phyloP scores from a whole-genome alignment of 2,329 filamentous ascomycete genomes.

The Paracamarosporium sp. region DNA sequence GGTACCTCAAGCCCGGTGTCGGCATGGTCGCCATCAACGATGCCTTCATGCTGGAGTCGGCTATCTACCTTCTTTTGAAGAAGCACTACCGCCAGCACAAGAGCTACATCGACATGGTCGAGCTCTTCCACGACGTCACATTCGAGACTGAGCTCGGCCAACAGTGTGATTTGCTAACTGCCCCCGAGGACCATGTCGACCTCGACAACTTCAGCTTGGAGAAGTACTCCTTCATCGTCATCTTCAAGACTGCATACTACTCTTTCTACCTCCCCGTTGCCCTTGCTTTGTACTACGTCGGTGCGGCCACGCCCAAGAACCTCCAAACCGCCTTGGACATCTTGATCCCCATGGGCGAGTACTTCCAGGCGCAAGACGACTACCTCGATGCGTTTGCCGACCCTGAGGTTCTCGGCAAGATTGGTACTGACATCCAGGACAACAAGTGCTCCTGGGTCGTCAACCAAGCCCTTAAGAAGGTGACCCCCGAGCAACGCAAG shows the following conservation, averaged over 20 bases:
- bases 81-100: conserved; percentile 91
- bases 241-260: conserved; percentile 99
- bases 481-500: conserved; percentile 83
- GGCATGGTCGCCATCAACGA: conserved; percentile 99
- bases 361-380: conserved; percentile 99
- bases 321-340: conserved; percentile 89
- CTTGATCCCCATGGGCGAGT: conserved; percentile 95
- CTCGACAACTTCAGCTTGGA: conserved; percentile 93
- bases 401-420: conserved; percentile 93
- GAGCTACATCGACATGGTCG: conserved; percentile 86
- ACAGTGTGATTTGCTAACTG: conserved; percentile 91
- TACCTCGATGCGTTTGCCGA: conserved; percentile 98
- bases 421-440: conserved; percentile 97
- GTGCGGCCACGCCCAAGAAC: conserved; percentile 85
- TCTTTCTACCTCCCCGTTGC: conserved; percentile 98
- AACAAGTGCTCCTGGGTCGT: conserved; percentile 99
- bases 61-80: conserved; percentile 90
- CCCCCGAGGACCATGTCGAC: conserved; percentile 91
- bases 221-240: conserved; percentile 98
- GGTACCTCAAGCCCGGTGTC: conserved; percentile 89
- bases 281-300: conserved; percentile 83
- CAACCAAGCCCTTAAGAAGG: conserved; percentile 87
- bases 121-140: conserved; percentile 94
- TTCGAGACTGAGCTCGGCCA: conserved; percentile 97
- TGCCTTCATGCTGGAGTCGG: conserved; percentile 89